Percentiles rank a stretch among this genome's conserved stretches.
phyloP scores from a whole-genome alignment of 768 basidiomycete genomes.

The Calocybe cyanea region DNA sequence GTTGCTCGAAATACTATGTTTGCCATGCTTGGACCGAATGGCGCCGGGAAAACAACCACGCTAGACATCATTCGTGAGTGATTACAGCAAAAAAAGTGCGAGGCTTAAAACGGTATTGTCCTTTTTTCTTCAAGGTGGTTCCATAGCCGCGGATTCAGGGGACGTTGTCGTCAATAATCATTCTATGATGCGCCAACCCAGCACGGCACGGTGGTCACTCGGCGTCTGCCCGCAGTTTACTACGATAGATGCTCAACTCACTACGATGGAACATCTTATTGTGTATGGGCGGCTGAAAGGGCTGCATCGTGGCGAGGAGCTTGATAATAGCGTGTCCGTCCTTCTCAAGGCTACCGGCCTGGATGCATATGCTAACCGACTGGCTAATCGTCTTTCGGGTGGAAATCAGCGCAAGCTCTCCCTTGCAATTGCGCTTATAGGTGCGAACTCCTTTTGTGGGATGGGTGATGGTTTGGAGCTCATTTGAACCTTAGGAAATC shows the following conservation, averaged over 20 bases:
- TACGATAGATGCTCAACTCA: slow-evolving; percentile 72
- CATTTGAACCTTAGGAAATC: slow-evolving; percentile 50
- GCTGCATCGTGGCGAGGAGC: slow-evolving; percentile 41
- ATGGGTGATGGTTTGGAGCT: no score
- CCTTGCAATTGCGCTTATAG: slow-evolving; percentile 68
- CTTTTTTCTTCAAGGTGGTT: slow-evolving; percentile 44
- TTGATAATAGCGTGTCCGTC: slow-evolving; percentile 48
- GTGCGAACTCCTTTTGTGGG: slow-evolving; percentile 19
- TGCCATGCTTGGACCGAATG: slow-evolving; percentile 74
- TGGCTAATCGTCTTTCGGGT: slow-evolving; percentile 71
- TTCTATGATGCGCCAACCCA: slow-evolving; percentile 54
- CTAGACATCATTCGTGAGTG: slow-evolving; percentile 55
- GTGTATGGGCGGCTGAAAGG: slow-evolving; percentile 75
- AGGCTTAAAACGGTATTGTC: not conserved
- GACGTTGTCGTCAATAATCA: slow-evolving; percentile 63
- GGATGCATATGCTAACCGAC: slow-evolving; percentile 54
- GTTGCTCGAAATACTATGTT: slow-evolving; percentile 55
- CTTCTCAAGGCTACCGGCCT: slow-evolving; percentile 58
- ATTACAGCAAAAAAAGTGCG: not conserved
- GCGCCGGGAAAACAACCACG: slow-evolving; percentile 73
- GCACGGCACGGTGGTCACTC: slow-evolving; percentile 61
- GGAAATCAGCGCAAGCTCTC: slow-evolving; percentile 76
- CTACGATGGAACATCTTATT: slow-evolving; percentile 68
- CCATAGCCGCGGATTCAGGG: slow-evolving; percentile 59
- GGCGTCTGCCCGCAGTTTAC: slow-evolving; percentile 84